These are phyloP conservation scores for Aspergillus melleus DNA, from an alignment of 2,329 filamentous ascomycete genomes.

Conservation along the genomic window DNA sequence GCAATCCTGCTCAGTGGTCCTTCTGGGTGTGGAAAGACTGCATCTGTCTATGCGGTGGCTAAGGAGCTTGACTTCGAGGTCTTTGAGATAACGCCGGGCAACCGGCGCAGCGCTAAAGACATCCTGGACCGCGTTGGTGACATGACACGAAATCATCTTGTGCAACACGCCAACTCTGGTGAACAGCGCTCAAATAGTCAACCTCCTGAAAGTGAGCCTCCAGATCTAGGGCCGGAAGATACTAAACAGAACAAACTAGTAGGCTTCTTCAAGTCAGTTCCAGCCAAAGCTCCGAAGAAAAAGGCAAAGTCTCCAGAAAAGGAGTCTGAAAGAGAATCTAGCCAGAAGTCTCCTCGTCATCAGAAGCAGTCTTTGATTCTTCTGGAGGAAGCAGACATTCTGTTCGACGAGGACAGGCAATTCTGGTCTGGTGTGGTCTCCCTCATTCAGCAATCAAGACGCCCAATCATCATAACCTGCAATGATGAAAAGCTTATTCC, in stretches of 20 bases:
- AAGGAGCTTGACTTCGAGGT: constrained; percentile 90
- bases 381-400: constrained; percentile 86
- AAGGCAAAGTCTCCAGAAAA: constrained; percentile 19
- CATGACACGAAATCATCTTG: constrained; percentile 94
- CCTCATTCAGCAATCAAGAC: constrained; percentile 79
- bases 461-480: constrained; percentile 93
- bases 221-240: constrained; percentile 59
- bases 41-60: constrained; percentile 85
- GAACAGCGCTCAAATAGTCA: constrained; percentile 23
- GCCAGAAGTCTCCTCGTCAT: constrained; percentile 38
- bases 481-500: constrained; percentile 87
- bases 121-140: constrained; percentile 90
- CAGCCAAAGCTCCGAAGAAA: constrained; percentile 25
- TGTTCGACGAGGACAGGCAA: constrained; percentile 93
- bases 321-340: constrained; percentile 22
- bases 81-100: constrained; percentile 89
- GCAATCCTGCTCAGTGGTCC: constrained; percentile 86
- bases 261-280: constrained; percentile 71
- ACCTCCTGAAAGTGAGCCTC: constrained; percentile 43
- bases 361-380: constrained; percentile 96
- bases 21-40: constrained; percentile 88
- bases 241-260: constrained; percentile 77
- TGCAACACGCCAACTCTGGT: constrained; percentile 53
- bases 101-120: constrained; percentile 81
- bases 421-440: constrained; percentile 84